Conservation (phyloP, 345 rosid genomes). For the Corchorus olitorius region DNA sequence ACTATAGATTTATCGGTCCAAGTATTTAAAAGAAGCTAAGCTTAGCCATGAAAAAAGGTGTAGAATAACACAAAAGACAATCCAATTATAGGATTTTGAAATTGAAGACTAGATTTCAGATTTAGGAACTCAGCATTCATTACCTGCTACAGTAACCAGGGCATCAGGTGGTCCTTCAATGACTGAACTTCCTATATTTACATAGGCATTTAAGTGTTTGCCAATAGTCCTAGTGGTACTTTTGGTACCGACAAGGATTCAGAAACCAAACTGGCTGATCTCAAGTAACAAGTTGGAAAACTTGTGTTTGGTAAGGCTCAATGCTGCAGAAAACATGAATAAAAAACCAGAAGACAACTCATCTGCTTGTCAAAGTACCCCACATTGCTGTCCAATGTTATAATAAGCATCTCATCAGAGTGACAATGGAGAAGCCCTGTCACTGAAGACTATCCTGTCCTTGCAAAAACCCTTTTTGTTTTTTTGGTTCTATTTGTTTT, state of each 20-base stretch:
- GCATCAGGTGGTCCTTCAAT: constrained; percentile 22
- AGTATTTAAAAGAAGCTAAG: constrained; percentile 2
- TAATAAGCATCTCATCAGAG: constrained; percentile 23
- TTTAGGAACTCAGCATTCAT: constrained; percentile 15
- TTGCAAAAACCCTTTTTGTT: constrained; percentile 6
- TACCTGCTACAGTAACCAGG: constrained; percentile 22
- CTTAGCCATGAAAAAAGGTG: background rate
- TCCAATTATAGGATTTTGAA: constrained; percentile 5
- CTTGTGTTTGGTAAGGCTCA: constrained; percentile 26
- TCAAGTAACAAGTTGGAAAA: constrained; percentile 26
- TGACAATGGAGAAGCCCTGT: constrained; percentile 13
- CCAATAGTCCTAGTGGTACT: constrained; percentile 9
- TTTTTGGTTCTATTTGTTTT: background rate
- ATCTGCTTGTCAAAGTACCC: constrained; percentile 34
- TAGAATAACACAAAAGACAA: background rate
- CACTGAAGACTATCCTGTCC: constrained; percentile 24
- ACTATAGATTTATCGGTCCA: constrained; percentile 8
- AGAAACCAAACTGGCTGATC: constrained; percentile 31
- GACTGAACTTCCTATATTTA: constrained; percentile 26
- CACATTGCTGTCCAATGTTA: constrained; percentile 29
- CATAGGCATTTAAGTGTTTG: background rate
- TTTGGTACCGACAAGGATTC: constrained; percentile 22
- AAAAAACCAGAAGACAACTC: constrained; percentile 39
- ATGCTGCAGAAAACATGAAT: constrained; percentile 29
- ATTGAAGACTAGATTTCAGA: constrained; percentile 20